A percentile compares a stretch with the other conserved stretches of the same genome.
Evolutionary conservation across 1,139 yeast species (phyloP).

Genomic region (Arxiozyma bovina): DNA sequence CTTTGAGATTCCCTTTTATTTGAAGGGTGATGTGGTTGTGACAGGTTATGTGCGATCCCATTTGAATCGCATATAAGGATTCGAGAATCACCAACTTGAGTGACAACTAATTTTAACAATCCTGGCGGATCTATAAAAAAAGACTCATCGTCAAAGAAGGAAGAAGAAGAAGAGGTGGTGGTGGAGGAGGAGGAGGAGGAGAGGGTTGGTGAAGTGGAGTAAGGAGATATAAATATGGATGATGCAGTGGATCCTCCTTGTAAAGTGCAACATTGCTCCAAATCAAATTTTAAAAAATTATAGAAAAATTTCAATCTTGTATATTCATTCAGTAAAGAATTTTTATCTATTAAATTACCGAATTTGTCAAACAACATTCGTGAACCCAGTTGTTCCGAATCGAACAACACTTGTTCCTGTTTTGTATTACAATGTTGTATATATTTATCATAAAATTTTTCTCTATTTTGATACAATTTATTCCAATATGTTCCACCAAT

Average conservation of each 20-base stretch:
- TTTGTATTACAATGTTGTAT: constrained; percentile 34
- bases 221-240: constrained; percentile 45
- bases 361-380: constrained; percentile 31
- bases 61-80: constrained; percentile 69
- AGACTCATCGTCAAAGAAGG: constrained; percentile 34
- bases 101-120: constrained; percentile 62
- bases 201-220: constrained; percentile 28
- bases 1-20: constrained; percentile 71
- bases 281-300: constrained; percentile 56
- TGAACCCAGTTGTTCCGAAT: constrained; percentile 43
- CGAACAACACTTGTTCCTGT: constrained; percentile 30
- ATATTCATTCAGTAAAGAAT: constrained; percentile 25
- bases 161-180: background rate
- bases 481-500: constrained; percentile 83
- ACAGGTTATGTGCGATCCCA: constrained; percentile 73
- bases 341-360: constrained; percentile 32
- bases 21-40: constrained; percentile 80
- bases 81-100: constrained; percentile 93
- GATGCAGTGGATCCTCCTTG: constrained; percentile 80
- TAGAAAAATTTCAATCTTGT: constrained; percentile 47
- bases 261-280: constrained; percentile 32
- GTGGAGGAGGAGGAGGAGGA: no score
- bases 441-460: constrained; percentile 38
- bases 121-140: constrained; percentile 61
- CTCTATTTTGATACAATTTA: constrained; percentile 52